Evolutionary conservation across 768 basidiomycete species (phyloP).

Genomic region (Leccinum imitatum): DNA sequence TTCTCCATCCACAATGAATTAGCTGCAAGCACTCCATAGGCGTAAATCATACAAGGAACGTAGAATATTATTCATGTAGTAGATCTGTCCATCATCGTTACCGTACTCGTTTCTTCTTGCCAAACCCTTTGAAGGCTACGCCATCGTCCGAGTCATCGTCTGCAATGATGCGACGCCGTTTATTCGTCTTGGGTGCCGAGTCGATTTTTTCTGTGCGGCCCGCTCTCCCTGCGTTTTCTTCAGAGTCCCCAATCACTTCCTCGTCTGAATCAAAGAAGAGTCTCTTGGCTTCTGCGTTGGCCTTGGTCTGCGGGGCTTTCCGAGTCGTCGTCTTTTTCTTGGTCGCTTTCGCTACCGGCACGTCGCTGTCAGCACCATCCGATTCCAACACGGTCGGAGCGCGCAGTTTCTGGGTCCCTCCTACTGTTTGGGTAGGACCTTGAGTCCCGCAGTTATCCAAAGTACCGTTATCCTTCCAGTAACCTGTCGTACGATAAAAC

Average conservation of each 20-base stretch:
- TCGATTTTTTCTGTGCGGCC: constrained; percentile 12
- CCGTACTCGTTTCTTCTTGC: constrained; percentile 28
- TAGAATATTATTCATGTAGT: constrained; percentile 8
- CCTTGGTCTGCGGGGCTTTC: constrained; percentile 32
- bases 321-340: not conserved
- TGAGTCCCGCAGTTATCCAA: constrained; percentile 17
- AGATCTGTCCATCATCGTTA: constrained; percentile 1
- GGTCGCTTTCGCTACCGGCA: constrained; percentile 14
- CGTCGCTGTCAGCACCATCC: constrained; percentile 35
- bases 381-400: constrained; percentile 39
- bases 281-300: constrained; percentile 28
- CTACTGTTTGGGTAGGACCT: constrained; percentile 17
- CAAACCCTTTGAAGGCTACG: constrained; percentile 67
- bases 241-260: constrained; percentile 24
- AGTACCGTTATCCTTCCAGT: constrained; percentile 49
- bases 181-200: constrained; percentile 11
- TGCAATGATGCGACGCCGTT: constrained; percentile 39
- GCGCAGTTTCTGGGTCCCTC: constrained; percentile 23
- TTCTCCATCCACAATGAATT: constrained; percentile 84
- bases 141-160: constrained; percentile 75
- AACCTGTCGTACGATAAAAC: constrained; percentile 37
- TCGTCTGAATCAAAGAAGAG: constrained; percentile 56
- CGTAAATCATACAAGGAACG: not conserved
- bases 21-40: constrained; percentile 13
- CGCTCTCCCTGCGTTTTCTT: not conserved